Base-by-base conservation (phyloP, 495 filamentous ascomycete species). In the Parathielavia hyrcaniae region DNA sequence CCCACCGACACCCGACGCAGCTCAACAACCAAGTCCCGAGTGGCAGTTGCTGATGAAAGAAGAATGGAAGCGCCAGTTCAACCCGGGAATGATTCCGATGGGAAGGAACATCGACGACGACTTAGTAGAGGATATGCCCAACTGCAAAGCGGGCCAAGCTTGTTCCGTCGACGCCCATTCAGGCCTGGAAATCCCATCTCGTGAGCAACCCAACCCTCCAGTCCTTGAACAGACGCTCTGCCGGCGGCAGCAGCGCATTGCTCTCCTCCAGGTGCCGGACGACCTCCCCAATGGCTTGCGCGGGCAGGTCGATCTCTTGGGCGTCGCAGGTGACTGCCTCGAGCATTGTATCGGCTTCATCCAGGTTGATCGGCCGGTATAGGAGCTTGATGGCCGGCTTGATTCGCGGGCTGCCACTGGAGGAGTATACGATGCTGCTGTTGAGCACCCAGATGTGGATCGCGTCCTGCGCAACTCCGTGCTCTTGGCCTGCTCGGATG, bases 381-480 rank as follows among this genome's bases (percentile, higher is more conserved):
- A 89, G 77, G 4, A 89, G 74, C 58, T 89, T 90, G 69, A 88
- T 79, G 5, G 83, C 86, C n/a, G 75, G 71, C 0, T 43, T 65
- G 32, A 45, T 22, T 11, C n/a, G 26, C 19, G 41, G 44, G 5
- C 34, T 10, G 1, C 50, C 49, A 74, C 73, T 22, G 34, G 70
- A 74, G 0, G 80, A 81, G 61, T 86, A 91, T 9, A 75, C 71
- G 23, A 90, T 78, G 61, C 86, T 78, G 19, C 80, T 79, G 56
- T 86, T 90, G 61, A 91, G 86, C 12, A 88, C 76, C 88, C 88
- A 91, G 12, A 81, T 58, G 47, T 81, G 71, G 34, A 78, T 62
- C 23, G 74, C 63, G 32, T 62, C 38, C 36, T 61, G 57, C n/a
- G 16, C 57, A 26, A 23, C 53, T n/a, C 51, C 50, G 8, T 43